phyloP scores from a whole-genome alignment of 2,329 filamentous ascomycete genomes.

The Cladophialophora bantiana region DNA sequence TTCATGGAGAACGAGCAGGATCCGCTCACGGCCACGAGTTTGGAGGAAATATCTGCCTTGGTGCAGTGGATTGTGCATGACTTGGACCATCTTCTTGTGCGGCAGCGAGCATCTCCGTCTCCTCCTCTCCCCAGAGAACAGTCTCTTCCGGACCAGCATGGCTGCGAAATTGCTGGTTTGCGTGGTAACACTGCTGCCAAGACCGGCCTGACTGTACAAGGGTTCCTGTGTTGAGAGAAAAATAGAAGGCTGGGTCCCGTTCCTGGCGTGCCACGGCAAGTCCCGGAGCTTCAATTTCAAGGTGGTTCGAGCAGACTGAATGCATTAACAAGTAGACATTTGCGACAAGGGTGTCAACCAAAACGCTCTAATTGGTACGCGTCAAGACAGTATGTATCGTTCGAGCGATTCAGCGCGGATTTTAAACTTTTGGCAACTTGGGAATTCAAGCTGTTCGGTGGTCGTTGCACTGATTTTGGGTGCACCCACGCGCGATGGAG shows the following conservation, averaged over 20 bases:
- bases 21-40: neutral
- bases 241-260: neutral
- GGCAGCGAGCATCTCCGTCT: neutral
- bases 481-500: no score
- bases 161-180: neutral
- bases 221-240: neutral
- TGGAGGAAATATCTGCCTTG: slow-evolving; percentile 9
- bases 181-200: neutral
- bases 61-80: slow-evolving; percentile 11
- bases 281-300: neutral
- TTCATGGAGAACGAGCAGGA: neutral
- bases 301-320: neutral
- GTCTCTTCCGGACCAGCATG: neutral
- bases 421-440: no score
- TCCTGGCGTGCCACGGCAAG: neutral
- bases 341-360: no score
- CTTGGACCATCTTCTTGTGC: neutral
- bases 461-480: no score
- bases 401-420: no score
- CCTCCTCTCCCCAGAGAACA: neutral
- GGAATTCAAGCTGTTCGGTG: no score
- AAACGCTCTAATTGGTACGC: no score
- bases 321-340: no score
- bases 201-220: neutral
- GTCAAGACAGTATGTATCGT: no score